Evolutionary conservation across 202 grass and related monocot species (phyloP), one percentile per base, ranked within the genome.

Genomic region (Setaria viridis): DNA sequence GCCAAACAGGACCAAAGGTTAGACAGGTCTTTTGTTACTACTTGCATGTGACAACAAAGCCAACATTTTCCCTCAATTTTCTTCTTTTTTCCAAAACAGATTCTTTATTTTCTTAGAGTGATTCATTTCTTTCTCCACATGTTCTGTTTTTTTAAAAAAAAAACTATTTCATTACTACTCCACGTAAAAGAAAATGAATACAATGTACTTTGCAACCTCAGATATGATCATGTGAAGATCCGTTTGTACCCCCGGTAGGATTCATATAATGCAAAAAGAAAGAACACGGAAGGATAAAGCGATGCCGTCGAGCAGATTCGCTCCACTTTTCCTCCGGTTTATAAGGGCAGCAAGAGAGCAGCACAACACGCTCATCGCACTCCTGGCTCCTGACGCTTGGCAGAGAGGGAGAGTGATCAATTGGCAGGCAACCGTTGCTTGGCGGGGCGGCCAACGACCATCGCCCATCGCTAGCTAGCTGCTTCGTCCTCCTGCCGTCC

Each of bases 401-500:
- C 5, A n/a, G 19, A 45, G 9, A 57, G 11, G 53, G 15, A 80
- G 11, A 71, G 25, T 8, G 33, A 9, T 39, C 11, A 4, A 30
- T 67, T 11, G n/a, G n/a, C 29, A 65, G 83, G 77, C 47, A 86
- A 71, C 72, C 88, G 66, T 82, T 74, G 80, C 74, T 82, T 41
- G 67, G 48, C 29, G 45, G 7, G 71, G 29, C 16, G 48, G 70
- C 54, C 80, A 14, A 11, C 46, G 45, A 9, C 45, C 45, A 11
- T 11, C 9, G 45, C 42, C 3, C 1, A 10, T 79, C 67, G 65
- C 21, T 51, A 21, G 56, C 56, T 21, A 19, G 81, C 78, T 41
- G 39, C 48, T 15, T 14, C 43, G 1, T 6, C 35, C 20, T 20
- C 55, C 57, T 34, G 50, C 3, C 17, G 53, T 43, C 29, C 46